Evolutionary conservation across 179 eudicot species (phyloP), one percentile per base, ranked within the genome.

Genomic region (Silene noctiflora): DNA sequence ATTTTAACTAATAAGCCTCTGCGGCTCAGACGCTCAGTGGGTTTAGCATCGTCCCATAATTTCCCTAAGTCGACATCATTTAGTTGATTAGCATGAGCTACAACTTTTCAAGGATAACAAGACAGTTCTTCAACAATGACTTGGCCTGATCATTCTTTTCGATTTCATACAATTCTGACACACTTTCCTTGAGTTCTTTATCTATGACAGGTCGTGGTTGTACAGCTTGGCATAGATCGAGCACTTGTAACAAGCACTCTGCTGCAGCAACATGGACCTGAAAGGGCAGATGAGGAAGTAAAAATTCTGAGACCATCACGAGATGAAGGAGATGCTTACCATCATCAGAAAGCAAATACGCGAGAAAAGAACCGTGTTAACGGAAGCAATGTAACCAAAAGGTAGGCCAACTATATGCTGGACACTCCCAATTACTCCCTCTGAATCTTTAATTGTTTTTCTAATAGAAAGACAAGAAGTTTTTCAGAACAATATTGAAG

Each of bases 91-190:
- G 11, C 25, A 71, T n/a, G 33, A 29, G 39, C 20, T 82, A 76
- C 35, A 86, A 77, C 31, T 65, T 87, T 62, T 86, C 87, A 3
- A 93, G 86, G 78, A 81, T 81, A 81, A 82, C 86, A 24, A 83
- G 76, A 75, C 91, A 91, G 67, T 85, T 88, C 82, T 88, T 91
- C 53, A 94, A 72, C 72, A 84, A 67, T 11, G 91, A 87, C 85
- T 91, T 94, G 9, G 98, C 98, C 77, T 85, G 91, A 67, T 90
- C 97, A n/a, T 87, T 94, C 68, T 89, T 94, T 72, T 94, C 98
- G 0, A 86, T 75, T 71, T 88, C 88, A 35, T 53, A 81, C 51
- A 85, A 81, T 46, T 85, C 85, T 75, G 85, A 80, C 31, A 94
- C 87, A 77, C 90, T 89, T 27, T 77, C 76, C 67, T 84, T 90